Evolutionary conservation across 176 grass and related monocot species (phyloP), one percentile per base, ranked within the genome.

Genomic region (Aegilops tauschii): DNA sequence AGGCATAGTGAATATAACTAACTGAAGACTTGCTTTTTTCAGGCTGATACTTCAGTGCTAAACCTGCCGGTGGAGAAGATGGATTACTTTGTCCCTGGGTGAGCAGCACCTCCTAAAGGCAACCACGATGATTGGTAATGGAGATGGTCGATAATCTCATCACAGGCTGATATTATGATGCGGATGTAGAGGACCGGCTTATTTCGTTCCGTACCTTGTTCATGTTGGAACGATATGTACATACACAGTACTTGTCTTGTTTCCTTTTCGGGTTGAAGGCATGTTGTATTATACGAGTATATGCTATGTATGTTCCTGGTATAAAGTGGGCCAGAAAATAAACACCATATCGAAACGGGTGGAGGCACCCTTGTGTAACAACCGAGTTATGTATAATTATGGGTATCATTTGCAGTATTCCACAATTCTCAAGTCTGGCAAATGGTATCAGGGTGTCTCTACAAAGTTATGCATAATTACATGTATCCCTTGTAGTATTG

Each of bases 21-120:
- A 49, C 59, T 18, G 6, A 84, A 20, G 21, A 30, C 4, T 69
- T 77, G 49, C 13, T 39, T 62, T 81, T 8, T 79, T 27, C 88
- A 98, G 96, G 88, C 29, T 44, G 96, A 98, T 63, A 98, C 92
- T 71, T 98, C 92, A 7, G 93, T 94, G 69, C 76, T 98, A 85
- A 98, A 98, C 88, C 92, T 98, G 12, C 92, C 96, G 8, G 93
- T 98, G 32, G 93, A 96, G 73, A 96, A 94, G 85, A 98, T 96
- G 96, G 96, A 96, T 66, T 98, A 92, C 79, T 98, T 93, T 64
- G 90, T 96, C 52, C 90, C 96, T n/a, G 92, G 96, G 31, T 98
- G 82, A 96, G 39, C 21, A n/a, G 39, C 21, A n/a, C 36, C 3
- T 77, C 28, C 12, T 36, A 61, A 40, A 0, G 16, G 12, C 0